Conservation (phyloP, 2,329 filamentous ascomycete genomes). For the Paraphaeosphaeria minitans region DNA sequence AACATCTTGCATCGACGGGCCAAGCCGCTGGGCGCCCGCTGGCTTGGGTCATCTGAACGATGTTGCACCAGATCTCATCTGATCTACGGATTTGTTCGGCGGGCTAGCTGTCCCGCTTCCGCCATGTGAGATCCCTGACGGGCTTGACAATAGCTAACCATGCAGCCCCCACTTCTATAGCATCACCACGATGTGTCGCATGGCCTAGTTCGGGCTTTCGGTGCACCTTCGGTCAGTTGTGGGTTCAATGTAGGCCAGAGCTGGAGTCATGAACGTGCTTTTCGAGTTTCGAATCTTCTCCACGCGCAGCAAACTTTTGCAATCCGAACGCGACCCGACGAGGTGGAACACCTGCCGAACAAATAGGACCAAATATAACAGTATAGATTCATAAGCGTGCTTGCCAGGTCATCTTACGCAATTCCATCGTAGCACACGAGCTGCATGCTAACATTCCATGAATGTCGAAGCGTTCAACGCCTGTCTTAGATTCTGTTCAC, state of each 20-base stretch:
- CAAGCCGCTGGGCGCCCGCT: neutral
- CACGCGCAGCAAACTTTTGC: neutral
- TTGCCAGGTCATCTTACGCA: neutral
- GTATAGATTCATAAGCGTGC: neutral
- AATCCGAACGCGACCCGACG: neutral
- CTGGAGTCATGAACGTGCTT: neutral
- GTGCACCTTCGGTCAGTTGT: neutral
- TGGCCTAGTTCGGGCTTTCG: neutral
- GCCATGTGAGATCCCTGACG: neutral
- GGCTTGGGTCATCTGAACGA: neutral
- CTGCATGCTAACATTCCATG: neutral
- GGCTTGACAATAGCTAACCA: neutral
- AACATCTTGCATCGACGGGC: no score
- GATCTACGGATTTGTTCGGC: slow-evolving; percentile 6
- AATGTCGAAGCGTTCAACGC: neutral
- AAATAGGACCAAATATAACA: neutral
- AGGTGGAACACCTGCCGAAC: neutral
- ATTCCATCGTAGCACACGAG: neutral
- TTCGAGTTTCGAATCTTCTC: neutral
- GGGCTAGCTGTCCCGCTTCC: neutral
- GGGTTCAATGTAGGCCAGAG: neutral
- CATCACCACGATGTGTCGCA: neutral
- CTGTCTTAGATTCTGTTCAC: neutral
- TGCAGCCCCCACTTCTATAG: neutral
- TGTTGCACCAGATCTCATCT: neutral